Evolutionary conservation across 2,329 filamentous ascomycete genomes (phyloP), one percentile per base, ranked within the genome.

Genomic region (Neobulgaria alba): DNA sequence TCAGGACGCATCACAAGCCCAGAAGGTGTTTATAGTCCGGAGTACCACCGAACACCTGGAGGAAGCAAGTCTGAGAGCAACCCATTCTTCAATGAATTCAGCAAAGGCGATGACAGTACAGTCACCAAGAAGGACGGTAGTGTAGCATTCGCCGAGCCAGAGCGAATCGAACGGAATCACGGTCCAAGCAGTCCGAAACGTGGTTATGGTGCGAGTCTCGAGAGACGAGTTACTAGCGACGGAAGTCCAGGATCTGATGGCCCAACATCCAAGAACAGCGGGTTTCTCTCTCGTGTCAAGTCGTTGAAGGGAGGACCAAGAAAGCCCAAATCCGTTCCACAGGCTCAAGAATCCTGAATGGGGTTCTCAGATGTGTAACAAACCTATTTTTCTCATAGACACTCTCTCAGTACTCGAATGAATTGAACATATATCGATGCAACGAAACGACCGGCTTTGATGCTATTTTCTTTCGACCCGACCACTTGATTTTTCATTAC

Each of bases 31-130:
- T 69, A 69, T 47, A 57, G 55, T 20, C 55, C 57, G 12, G 52
- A 54, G 10, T 36, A 33, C 37, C 64, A 55, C 1, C 7, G 7
- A 7, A 55, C 56, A 15, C 63, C 53, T 32, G 61, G 57, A 40
- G 61, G 57, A 42, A 56, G 56, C 40, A 58, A 61, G 19, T 47
- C 61, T 48, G 75, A 78, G 44, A 67, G 67, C 44, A 93, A 90
- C 60, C 86, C 87, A 0, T 95, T 93, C 67, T 89, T 88, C 61
- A 73, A 77, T 38, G 87, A 95, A 48, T 94, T 84, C 36, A 77
- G 62, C 48, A 73, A 69, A 52, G 65, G 69, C 29, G 75, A 79
- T 34, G 81, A 79, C 55, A 76, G 30, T 14, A 19, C 20, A 3
- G 18, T 32, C 4, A 19, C 19, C 5, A n/a, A 80, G 36, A 76